phyloP scores from a whole-genome alignment of 306 rosid species.

The Echinosophora koreensis region DNA sequence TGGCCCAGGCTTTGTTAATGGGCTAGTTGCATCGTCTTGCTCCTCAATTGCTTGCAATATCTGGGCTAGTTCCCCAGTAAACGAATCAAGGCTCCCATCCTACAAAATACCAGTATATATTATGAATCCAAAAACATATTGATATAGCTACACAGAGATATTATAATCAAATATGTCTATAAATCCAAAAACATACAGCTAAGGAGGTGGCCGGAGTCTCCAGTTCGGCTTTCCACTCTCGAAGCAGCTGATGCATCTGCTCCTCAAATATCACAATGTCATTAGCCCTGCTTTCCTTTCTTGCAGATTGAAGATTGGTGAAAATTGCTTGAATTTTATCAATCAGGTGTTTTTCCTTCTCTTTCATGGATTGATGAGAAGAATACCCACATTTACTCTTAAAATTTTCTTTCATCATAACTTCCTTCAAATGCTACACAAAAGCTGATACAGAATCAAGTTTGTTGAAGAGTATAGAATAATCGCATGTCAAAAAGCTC shows the following conservation, averaged over 20 bases:
- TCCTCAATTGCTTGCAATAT: slow-evolving; percentile 80
- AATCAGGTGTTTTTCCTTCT: slow-evolving; percentile 79
- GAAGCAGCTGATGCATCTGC: slow-evolving; percentile 90
- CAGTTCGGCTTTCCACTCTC: slow-evolving; percentile 90
- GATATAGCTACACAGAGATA: neutral
- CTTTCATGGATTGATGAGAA: slow-evolving; percentile 76
- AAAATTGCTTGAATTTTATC: slow-evolving; percentile 86
- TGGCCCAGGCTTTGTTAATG: slow-evolving; percentile 66
- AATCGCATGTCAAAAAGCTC: neutral
- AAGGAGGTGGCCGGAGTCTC: slow-evolving; percentile 88
- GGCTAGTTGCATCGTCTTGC: slow-evolving; percentile 92
- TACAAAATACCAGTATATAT: slow-evolving; percentile 53
- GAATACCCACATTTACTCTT: slow-evolving; percentile 74
- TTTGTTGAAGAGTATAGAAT: neutral
- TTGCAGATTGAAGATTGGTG: slow-evolving; percentile 77
- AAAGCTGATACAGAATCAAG: neutral
- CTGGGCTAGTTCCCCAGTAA: slow-evolving; percentile 75
- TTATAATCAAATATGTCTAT: neutral
- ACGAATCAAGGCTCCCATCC: slow-evolving; percentile 86
- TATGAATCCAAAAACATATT: neutral
- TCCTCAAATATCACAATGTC: slow-evolving; percentile 78
- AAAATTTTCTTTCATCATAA: slow-evolving; percentile 67
- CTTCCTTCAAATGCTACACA: slow-evolving; percentile 31
- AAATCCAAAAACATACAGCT: slow-evolving; percentile 46
- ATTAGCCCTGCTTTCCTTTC: slow-evolving; percentile 77